phyloP scores from a whole-genome alignment of 768 basidiomycete genomes.

The Harrya chromipes region DNA sequence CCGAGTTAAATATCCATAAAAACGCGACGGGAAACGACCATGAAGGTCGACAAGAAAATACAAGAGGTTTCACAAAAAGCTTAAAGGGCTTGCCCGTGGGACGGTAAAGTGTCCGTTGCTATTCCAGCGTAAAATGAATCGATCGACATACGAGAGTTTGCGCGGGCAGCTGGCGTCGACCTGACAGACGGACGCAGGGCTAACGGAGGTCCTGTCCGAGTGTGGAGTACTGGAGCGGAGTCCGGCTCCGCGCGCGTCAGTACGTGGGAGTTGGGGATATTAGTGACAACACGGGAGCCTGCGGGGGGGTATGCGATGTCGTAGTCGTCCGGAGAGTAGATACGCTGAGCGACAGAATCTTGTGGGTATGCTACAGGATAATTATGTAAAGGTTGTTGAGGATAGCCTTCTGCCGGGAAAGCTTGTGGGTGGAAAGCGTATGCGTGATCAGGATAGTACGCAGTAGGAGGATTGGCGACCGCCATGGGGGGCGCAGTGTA shows the following conservation, averaged over 20 bases:
- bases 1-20: conserved; percentile 23
- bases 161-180: background rate
- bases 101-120: background rate
- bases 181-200: conserved; percentile 16
- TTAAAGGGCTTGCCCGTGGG: conserved; percentile 19
- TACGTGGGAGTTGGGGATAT: conserved; percentile 18
- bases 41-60: background rate
- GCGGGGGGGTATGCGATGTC: conserved; percentile 29
- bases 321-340: conserved; percentile 22
- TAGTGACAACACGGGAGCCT: background rate
- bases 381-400: background rate
- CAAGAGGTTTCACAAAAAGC: conserved; percentile 2
- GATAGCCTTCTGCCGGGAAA: conserved; percentile 7
- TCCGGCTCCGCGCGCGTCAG: conserved; percentile 5
- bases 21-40: conserved; percentile 1
- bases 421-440: conserved; percentile 11
- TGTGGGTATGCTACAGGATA: conserved; percentile 8
- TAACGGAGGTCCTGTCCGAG: conserved; percentile 5
- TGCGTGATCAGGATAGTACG: conserved; percentile 25
- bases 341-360: conserved; percentile 18
- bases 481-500: conserved; percentile 19
- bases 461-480: conserved; percentile 11
- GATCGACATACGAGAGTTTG: conserved; percentile 19
- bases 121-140: conserved; percentile 32
- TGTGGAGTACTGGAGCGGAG: conserved; percentile 2